phyloP scores from a whole-genome alignment of 164 flowering plant genomes.

The Tinospora cordifolia region DNA sequence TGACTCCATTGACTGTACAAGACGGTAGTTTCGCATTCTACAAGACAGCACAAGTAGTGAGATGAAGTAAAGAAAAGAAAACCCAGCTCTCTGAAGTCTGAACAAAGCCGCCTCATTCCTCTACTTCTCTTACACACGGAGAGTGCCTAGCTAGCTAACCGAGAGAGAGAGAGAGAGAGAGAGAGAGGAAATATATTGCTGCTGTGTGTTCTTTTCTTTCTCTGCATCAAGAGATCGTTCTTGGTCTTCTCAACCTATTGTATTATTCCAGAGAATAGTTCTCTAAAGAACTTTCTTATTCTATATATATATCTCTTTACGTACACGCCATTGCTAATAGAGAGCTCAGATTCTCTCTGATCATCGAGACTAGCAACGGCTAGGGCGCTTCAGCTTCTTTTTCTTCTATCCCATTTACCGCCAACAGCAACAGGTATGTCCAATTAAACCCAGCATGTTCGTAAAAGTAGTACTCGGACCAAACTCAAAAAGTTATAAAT shows the following conservation, averaged over 20 bases:
- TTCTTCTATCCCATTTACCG: background rate
- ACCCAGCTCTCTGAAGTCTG: background rate
- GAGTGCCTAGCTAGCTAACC: background rate
- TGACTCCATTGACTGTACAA: background rate
- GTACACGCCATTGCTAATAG: slow-evolving; percentile 7
- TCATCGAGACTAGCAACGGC: background rate
- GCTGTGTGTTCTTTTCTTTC: background rate
- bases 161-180: too few species aligned
- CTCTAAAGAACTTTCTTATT: background rate
- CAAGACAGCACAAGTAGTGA: background rate
- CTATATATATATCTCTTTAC: background rate
- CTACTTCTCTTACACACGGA: slow-evolving; percentile 3
- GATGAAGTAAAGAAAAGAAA: background rate
- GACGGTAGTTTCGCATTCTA: background rate
- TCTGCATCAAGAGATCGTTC: background rate
- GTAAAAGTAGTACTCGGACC: background rate
- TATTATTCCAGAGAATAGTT: background rate
- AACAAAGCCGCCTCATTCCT: slow-evolving; percentile 4
- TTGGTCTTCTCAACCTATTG: background rate
- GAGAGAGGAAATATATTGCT: background rate
- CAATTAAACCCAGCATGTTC: background rate
- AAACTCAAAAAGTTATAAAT: background rate
- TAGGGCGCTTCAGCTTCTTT: background rate
- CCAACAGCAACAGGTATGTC: background rate
- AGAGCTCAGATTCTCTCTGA: background rate